phyloP scores from a whole-genome alignment of 1,284 basidiomycete species.

The Moniliophthora roreri region DNA sequence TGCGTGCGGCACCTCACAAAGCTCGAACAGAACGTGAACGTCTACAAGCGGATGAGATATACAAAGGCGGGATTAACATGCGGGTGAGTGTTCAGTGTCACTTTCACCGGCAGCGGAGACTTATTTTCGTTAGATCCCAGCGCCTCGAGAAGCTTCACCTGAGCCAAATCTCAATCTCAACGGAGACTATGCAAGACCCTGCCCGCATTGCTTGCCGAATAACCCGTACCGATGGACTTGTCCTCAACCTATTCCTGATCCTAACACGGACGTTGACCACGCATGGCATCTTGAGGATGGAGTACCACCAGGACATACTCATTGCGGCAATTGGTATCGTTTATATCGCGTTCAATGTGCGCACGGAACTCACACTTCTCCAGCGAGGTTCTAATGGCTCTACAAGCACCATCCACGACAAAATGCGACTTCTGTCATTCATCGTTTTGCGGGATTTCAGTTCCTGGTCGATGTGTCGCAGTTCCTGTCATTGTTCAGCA shows the following conservation, averaged over 20 bases:
- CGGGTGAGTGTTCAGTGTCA: conserved; percentile 49
- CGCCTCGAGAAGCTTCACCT: conserved; percentile 70
- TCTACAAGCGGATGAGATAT: conserved; percentile 75
- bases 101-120: neutral
- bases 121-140: conserved; percentile 53
- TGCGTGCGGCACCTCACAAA: conserved; percentile 63
- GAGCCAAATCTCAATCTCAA: conserved; percentile 66
- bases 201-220: conserved; percentile 65
- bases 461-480: conserved; percentile 68
- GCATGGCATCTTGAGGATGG: conserved; percentile 76
- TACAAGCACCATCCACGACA: conserved; percentile 68
- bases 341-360: conserved; percentile 5
- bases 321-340: conserved; percentile 73
- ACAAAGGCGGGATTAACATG: conserved; percentile 59
- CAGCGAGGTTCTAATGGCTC: conserved; percentile 71
- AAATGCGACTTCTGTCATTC: conserved; percentile 79
- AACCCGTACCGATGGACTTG: conserved; percentile 74
- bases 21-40: conserved; percentile 64
- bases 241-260: conserved; percentile 71
- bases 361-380: conserved; percentile 5
- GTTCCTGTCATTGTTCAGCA: conserved; percentile 57
- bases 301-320: conserved; percentile 68
- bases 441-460: conserved; percentile 73
- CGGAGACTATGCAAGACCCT: conserved; percentile 66
- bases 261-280: conserved; percentile 56